Evolutionary conservation across 306 rosid species (phyloP), one percentile per base, ranked within the genome.

Genomic region (Pterocarpus santalinus): DNA sequence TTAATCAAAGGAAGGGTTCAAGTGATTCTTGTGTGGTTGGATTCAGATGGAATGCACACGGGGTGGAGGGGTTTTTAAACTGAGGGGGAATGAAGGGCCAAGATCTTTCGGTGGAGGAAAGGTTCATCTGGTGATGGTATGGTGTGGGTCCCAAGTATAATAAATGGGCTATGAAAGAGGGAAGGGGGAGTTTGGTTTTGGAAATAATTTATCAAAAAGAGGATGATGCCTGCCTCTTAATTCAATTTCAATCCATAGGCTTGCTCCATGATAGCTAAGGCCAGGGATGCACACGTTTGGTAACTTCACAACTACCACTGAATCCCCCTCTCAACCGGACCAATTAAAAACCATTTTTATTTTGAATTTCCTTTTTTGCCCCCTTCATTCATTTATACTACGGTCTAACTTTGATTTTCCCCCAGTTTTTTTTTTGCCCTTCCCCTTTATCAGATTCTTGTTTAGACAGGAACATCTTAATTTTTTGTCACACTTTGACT

Each of bases 71-170:
- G 67, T 1, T 32, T 72, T 62, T 64, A 77, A 17, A 79, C 61
- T 77, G 66, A 33, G 70, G 74, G 64, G 10, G 58, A 73, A 81
- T n/a, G 79, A 80, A 79, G 44, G 86, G 81, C 15, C 32, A 15
- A 53, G 82, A 85, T 77, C 77, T 73, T 60, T 78, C 69, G 77
- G 86, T 57, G 86, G 67, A 85, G 82, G 53, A 1, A 38, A 5
- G 41, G 79, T 82, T 84, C 85, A 43, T 38, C 15, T 74, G 73
- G 64, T 61, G 68, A 46, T 13, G 12, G 46, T 5, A n/a, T 62
- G 49, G 63, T 55, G 62, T 69, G 87, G 90, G 81, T 47, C 89
- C 91, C 88, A 75, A 13, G 17, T 9, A 32, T 55, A 38, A 69
- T 80, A 22, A 88, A 79, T 75, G 30, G 2, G 33, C 28, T 22